phyloP scores from a whole-genome alignment of 1,284 basidiomycete species.

The Sporisorium sorghi region DNA sequence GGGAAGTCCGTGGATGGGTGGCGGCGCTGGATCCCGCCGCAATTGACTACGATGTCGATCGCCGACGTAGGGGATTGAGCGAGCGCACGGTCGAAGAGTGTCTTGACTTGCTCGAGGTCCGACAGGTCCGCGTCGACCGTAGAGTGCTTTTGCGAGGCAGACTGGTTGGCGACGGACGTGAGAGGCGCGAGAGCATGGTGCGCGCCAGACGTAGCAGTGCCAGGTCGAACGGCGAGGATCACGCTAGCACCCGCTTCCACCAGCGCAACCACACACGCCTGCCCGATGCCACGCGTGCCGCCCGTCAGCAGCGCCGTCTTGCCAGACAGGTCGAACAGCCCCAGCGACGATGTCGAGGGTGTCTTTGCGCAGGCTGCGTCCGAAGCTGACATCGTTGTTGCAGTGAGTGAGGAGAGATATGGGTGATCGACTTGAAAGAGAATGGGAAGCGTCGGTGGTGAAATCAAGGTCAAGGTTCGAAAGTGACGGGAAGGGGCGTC shows the following conservation, averaged over 20 bases:
- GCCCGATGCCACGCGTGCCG: constrained; percentile 61
- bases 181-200: constrained; percentile 34
- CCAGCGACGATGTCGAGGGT: constrained; percentile 26
- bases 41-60: constrained; percentile 90
- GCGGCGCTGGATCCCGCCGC: constrained; percentile 84
- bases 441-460: not conserved
- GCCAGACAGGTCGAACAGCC: constrained; percentile 53
- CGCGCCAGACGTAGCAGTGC: constrained; percentile 11
- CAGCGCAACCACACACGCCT: constrained; percentile 71
- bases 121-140: constrained; percentile 82
- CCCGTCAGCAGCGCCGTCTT: constrained; percentile 57
- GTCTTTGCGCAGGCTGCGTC: constrained; percentile 46
- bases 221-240: constrained; percentile 74
- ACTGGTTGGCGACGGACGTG: constrained; percentile 60
- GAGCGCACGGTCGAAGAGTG: constrained; percentile 76
- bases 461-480: not conserved
- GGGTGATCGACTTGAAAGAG: not conserved
- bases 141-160: constrained; percentile 71
- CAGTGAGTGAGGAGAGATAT: not conserved
- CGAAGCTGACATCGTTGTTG: constrained; percentile 23
- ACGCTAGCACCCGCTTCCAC: constrained; percentile 79
- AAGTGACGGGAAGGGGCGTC: not conserved
- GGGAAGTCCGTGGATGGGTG: constrained; percentile 76
- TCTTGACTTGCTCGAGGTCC: constrained; percentile 77
- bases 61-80: constrained; percentile 73